Evolutionary conservation across 2,329 filamentous ascomycete species (phyloP).

Genomic region (Verticillium nonalfalfae): DNA sequence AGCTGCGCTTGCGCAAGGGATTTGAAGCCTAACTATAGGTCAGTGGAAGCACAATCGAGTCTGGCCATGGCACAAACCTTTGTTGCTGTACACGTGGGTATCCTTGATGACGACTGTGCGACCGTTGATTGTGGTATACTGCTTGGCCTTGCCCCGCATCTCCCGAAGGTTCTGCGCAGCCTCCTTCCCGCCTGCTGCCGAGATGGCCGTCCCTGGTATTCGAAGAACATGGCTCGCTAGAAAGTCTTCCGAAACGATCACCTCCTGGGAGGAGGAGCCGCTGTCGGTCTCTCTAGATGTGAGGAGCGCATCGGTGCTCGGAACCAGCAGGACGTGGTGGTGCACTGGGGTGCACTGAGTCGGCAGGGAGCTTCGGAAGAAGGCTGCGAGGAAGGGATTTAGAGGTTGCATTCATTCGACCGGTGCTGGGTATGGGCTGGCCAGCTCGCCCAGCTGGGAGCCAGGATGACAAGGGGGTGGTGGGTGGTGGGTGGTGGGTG

Average conservation of each 20-base stretch:
- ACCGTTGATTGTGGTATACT: slow-evolving; percentile 88
- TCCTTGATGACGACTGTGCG: slow-evolving; percentile 94
- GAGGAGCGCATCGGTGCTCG: slow-evolving; percentile 85
- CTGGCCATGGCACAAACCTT: slow-evolving; percentile 52
- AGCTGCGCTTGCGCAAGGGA: slow-evolving; percentile 83
- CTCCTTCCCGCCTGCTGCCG: slow-evolving; percentile 49
- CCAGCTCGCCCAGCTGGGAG: slow-evolving; percentile 8
- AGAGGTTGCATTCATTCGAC: slow-evolving; percentile 73
- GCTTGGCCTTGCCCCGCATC: slow-evolving; percentile 85
- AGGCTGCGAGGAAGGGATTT: slow-evolving; percentile 97
- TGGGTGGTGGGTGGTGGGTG: neutral
- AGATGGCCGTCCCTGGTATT: slow-evolving; percentile 52
- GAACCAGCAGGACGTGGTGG: slow-evolving; percentile 90
- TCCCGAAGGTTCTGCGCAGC: slow-evolving; percentile 65
- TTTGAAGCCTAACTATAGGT: slow-evolving; percentile 68
- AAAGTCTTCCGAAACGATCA: slow-evolving; percentile 88
- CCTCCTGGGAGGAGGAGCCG: slow-evolving; percentile 68
- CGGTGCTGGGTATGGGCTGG: slow-evolving; percentile 9
- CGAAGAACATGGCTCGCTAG: slow-evolving; percentile 94
- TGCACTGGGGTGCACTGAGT: slow-evolving; percentile 87
- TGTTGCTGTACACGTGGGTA: slow-evolving; percentile 88
- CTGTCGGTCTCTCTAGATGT: slow-evolving; percentile 84
- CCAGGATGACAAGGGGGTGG: neutral
- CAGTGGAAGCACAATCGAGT: neutral
- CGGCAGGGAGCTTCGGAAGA: slow-evolving; percentile 93